A percentile compares a stretch with the other conserved stretches of the same genome.
These are phyloP conservation scores for Sordariomycetes sp. DNA, from an alignment of 2,329 filamentous ascomycete species.

Conservation along the genomic window DNA sequence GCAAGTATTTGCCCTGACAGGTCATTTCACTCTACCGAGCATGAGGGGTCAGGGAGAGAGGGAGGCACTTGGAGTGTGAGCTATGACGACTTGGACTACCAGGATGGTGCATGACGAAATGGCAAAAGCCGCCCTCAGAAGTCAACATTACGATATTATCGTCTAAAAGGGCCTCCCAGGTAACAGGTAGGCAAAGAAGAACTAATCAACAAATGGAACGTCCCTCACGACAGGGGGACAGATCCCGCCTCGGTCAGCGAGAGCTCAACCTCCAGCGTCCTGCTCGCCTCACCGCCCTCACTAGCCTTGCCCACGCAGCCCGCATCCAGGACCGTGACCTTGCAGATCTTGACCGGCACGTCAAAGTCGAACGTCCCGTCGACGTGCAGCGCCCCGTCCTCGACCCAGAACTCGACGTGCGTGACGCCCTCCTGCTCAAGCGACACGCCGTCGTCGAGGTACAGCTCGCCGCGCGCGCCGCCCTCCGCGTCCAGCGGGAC, in stretches of 20 bases:
- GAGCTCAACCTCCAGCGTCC: background rate
- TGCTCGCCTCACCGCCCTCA: background rate
- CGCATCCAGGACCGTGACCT: conserved; percentile 37
- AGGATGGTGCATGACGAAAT: too few relatives aligned
- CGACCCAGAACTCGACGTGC: conserved; percentile 48
- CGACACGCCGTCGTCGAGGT: conserved; percentile 65
- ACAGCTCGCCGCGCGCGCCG: conserved; percentile 53
- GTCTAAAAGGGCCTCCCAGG: too few relatives aligned
- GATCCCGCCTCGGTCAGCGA: background rate
- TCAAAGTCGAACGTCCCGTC: conserved; percentile 43
- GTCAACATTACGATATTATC: too few relatives aligned
- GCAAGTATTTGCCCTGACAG: too few relatives aligned
- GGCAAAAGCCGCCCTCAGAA: too few relatives aligned
- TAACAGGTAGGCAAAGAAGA: too few relatives aligned
- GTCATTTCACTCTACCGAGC: too few relatives aligned
- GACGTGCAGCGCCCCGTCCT: conserved; percentile 33
- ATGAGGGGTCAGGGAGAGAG: too few relatives aligned
- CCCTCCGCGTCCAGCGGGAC: conserved; percentile 54
- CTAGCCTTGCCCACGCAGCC: background rate
- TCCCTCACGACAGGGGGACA: background rate
- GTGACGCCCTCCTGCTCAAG: conserved; percentile 45
- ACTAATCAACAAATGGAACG: too few relatives aligned
- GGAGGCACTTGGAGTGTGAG: too few relatives aligned
- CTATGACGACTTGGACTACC: too few relatives aligned
- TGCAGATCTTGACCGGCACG: conserved; percentile 29